Conservation (phyloP, 2,329 filamentous ascomycete species). For the Penicillium sp. region DNA sequence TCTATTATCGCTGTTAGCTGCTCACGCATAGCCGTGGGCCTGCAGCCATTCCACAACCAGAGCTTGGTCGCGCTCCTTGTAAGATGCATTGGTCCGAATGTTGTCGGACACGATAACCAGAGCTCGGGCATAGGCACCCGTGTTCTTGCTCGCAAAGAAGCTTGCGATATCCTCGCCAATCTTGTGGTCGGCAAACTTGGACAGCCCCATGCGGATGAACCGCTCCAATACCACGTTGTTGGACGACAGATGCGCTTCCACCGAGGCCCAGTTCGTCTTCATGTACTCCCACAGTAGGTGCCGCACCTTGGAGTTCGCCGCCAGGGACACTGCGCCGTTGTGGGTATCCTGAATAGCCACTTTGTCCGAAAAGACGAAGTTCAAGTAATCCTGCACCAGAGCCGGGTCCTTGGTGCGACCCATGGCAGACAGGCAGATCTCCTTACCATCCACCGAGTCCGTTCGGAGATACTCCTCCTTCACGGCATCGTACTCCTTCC, state of each 20-base stretch:
- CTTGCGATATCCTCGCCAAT: slow-evolving; percentile 68
- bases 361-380: slow-evolving; percentile 75
- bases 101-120: slow-evolving; percentile 80
- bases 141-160: slow-evolving; percentile 87
- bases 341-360: slow-evolving; percentile 86
- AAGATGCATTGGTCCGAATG: slow-evolving; percentile 75
- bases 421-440: slow-evolving; percentile 72
- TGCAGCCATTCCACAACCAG: slow-evolving; percentile 74
- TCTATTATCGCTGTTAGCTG: background rate
- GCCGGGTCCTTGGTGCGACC: slow-evolving; percentile 65
- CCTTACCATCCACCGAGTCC: slow-evolving; percentile 83
- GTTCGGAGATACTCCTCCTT: slow-evolving; percentile 81
- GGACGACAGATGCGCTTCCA: slow-evolving; percentile 64
- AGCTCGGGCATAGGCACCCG: slow-evolving; percentile 77
- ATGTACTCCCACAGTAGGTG: slow-evolving; percentile 77
- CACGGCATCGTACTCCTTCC: slow-evolving; percentile 65
- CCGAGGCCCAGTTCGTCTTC: slow-evolving; percentile 72
- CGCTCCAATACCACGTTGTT: slow-evolving; percentile 88
- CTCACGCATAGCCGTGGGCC: slow-evolving; percentile 54
- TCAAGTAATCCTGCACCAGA: slow-evolving; percentile 62
- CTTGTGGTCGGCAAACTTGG: slow-evolving; percentile 67
- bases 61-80: slow-evolving; percentile 69
- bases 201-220: slow-evolving; percentile 72
- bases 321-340: slow-evolving; percentile 67
- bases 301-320: slow-evolving; percentile 68